These are phyloP conservation scores for Talaromyces sp. DNA, from an alignment of 2,329 filamentous ascomycete species.

Conservation along the genomic window DNA sequence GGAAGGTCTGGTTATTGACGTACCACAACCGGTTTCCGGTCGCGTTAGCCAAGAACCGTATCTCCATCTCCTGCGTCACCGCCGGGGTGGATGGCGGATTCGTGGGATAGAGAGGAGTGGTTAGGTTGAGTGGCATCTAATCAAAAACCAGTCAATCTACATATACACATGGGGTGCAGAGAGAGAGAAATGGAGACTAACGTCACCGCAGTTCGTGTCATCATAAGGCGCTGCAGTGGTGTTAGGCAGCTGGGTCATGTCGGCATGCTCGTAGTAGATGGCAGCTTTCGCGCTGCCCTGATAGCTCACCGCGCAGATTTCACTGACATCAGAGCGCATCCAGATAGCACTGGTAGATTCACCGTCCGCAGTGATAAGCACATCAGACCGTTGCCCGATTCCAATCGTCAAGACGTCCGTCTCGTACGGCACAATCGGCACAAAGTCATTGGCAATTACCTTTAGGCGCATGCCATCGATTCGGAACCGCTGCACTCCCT, in stretches of 20 bases:
- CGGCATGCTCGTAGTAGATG: neutral
- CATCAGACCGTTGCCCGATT: neutral
- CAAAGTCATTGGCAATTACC: slow-evolving; percentile 3
- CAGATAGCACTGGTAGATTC: neutral
- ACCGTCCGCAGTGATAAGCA: neutral
- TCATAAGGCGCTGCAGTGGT: neutral
- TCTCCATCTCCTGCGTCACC: too few species aligned
- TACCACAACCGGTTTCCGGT: too few species aligned
- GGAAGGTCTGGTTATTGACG: too few species aligned
- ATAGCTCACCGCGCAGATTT: neutral
- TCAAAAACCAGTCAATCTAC: too few species aligned
- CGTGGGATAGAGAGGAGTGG: too few species aligned
- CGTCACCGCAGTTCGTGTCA: too few species aligned
- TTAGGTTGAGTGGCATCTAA: too few species aligned
- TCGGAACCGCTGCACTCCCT: neutral
- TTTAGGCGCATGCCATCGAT: neutral
- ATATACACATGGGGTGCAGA: too few species aligned
- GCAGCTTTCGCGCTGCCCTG: neutral
- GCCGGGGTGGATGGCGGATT: too few species aligned
- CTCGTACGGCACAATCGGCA: neutral
- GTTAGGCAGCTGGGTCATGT: neutral
- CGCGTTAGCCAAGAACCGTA: too few species aligned
- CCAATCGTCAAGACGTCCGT: neutral
- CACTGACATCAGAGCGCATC: neutral
- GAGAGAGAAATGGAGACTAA: too few species aligned